Evolutionary conservation across 495 filamentous ascomycete species (phyloP), one percentile per base, ranked within the genome.

Genomic region (Penicillium atrosanguineum): DNA sequence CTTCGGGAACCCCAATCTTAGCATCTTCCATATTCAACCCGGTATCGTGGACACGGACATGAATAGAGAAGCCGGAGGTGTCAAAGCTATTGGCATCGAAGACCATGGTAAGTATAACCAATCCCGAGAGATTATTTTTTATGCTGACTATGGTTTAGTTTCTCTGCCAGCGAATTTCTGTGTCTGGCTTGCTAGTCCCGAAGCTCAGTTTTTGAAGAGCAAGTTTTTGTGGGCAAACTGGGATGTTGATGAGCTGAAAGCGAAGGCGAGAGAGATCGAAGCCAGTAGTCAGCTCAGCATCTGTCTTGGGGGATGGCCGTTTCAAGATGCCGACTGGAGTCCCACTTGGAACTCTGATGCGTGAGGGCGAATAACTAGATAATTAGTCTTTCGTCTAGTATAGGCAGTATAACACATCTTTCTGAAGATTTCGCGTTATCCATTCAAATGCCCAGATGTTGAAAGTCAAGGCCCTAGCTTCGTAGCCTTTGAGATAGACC

Each of bases 211-310:
- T 38, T 44, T 79, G 53, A 75, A 68, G n/a, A 72, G 78, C 0
- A 64, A 72, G 47, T 74, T 70, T 46, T 48, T 79, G 18, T 64
- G 59, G 55, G 67, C 65, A 5, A 77, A 79, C 34, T 82, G 76
- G 79, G 79, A 83, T 44, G 74, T 74, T 59, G 63, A 68, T 6
- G 84, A 84, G 56, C 73, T 79, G 12, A 72, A 75, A 59, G 69
- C 67, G 4, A 86, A 80, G 78, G 68, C 87, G 39, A 69, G 73
- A 9, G 63, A 65, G 25, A 76, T 76, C 46, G 82, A 50, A 38
- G 34, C 7, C 3, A 48, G 46, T 34, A 19, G n/a, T 6, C 9
- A 21, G 1, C 41, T 55, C 26, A 38, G 1, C 6, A 55, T 50
- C 40, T 46, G 53, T 14, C 53, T 55, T 21, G 41, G 21, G 5